Evolutionary conservation across 2,329 filamentous ascomycete species (phyloP).

Genomic region (Neophaeococcomyces aloes): DNA sequence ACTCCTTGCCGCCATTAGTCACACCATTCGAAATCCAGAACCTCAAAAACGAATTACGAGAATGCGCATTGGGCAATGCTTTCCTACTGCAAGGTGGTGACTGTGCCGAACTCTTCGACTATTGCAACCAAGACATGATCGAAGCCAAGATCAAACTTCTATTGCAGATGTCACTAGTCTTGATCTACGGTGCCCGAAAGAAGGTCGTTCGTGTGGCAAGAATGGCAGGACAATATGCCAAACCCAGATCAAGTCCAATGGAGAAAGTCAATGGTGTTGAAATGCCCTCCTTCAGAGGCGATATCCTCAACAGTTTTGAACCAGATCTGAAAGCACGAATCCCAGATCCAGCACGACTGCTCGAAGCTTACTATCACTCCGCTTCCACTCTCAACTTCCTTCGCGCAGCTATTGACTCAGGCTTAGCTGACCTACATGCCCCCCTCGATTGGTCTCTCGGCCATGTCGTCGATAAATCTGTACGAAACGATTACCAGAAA

Average conservation of each 20-base stretch:
- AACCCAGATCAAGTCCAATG: slow-evolving; percentile 79
- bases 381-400: slow-evolving; percentile 92
- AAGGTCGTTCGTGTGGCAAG: slow-evolving; percentile 87
- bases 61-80: slow-evolving; percentile 81
- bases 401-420: slow-evolving; percentile 68
- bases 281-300: slow-evolving; percentile 83
- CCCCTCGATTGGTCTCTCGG: slow-evolving; percentile 92
- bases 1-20: slow-evolving; percentile 37
- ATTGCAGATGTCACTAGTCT: slow-evolving; percentile 89
- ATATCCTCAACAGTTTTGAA: slow-evolving; percentile 84
- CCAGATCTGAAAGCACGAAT: slow-evolving; percentile 56
- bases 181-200: slow-evolving; percentile 73
- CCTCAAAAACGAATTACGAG: slow-evolving; percentile 65
- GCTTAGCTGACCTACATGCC: slow-evolving; percentile 85
- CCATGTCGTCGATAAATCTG: slow-evolving; percentile 71
- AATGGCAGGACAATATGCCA: slow-evolving; percentile 96
- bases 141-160: slow-evolving; percentile 95
- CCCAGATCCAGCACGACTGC: slow-evolving; percentile 72
- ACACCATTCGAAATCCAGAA: slow-evolving; percentile 54
- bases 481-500: slow-evolving; percentile 74
- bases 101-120: slow-evolving; percentile 94
- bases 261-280: slow-evolving; percentile 70
- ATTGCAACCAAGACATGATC: slow-evolving; percentile 80
- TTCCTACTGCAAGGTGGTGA: slow-evolving; percentile 91
- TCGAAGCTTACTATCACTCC: slow-evolving; percentile 91